Evolutionary conservation across 2,329 filamentous ascomycete genomes (phyloP), one percentile per base, ranked within the genome.

Genomic region (Bipolaris sorokiniana): DNA sequence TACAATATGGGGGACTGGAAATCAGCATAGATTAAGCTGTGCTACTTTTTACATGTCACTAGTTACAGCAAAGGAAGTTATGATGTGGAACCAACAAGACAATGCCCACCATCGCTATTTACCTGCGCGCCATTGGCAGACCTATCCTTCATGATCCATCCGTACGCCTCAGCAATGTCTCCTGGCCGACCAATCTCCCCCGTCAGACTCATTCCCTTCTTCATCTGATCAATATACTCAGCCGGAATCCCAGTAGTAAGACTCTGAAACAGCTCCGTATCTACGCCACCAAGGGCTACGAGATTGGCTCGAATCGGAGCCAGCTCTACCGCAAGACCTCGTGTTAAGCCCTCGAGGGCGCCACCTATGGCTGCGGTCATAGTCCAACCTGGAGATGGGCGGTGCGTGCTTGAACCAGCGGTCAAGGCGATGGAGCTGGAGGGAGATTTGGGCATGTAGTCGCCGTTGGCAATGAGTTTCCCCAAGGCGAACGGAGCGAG

Each of bases 161-260:
- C 62, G 73, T 81, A 81, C 18, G 75, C 73, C 69, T 82, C 79
- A 1, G 78, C 79, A 51, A 77, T 64, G 65, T 81, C 79, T 52
- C 66, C 65, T 5, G 69, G 68, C 28, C 59, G 54, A 1, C 71
- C 74, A 40, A 73, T 59, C 7, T 54, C 54, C 3, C 55, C 57
- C 36, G 63, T 63, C 46, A 77, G 53, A 20, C 63, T 70, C 3
- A 58, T 62, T 33, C 58, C 45, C 49, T 45, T 54, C 59, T 46
- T 65, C 22, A 67, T 58, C 36, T 59, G 56, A 18, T 66, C 59
- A 11, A 63, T 16, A 2, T 26, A 59, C 26, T 65, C 66, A 22
- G 67, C 62, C 0, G 59, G 52, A 50, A 63, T 49, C 3, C 62
- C 7, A 63, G 11, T n/a, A n/a, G n/a, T n/a, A 26, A 73, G 62